Conservation (phyloP, 1,139 yeast species). For the Geotrichum aggregatum region DNA sequence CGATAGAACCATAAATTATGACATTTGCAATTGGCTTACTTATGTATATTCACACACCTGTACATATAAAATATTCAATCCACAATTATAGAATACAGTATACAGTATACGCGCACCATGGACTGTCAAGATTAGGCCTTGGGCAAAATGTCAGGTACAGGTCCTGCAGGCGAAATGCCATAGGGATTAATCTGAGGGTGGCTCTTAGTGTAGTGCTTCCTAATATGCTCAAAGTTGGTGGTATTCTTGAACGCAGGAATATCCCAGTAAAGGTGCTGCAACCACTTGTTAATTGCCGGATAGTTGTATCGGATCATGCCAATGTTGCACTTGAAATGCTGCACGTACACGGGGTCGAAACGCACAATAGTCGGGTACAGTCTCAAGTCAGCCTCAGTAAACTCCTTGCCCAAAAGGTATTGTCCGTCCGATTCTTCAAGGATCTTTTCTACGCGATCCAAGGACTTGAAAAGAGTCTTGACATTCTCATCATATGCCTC, state of each 20-base stretch:
- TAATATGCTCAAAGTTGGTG: conserved; percentile 68
- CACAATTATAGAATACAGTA: not conserved
- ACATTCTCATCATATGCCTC: conserved; percentile 77
- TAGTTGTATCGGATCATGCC: conserved; percentile 75
- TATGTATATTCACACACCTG: not conserved
- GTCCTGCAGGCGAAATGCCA: conserved; percentile 86
- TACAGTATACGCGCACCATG: not conserved
- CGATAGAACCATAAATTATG: no score
- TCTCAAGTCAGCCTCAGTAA: conserved; percentile 89
- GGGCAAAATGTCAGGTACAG: conserved; percentile 61
- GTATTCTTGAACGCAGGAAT: conserved; percentile 69
- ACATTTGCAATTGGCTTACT: no score
- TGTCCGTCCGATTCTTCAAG: conserved; percentile 50
- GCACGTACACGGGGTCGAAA: conserved; percentile 87
- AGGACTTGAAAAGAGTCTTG: conserved; percentile 55
- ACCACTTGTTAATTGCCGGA: conserved; percentile 75
- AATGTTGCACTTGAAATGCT: conserved; percentile 89
- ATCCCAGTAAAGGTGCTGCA: conserved; percentile 81
- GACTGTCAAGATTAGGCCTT: conserved; percentile 19
- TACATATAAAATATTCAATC: not conserved
- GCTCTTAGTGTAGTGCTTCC: conserved; percentile 76
- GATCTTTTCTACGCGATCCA: conserved; percentile 70
- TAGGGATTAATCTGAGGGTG: conserved; percentile 65
- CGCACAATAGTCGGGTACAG: conserved; percentile 77
- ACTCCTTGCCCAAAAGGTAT: conserved; percentile 58